phyloP scores from a whole-genome alignment of 2,329 filamentous ascomycete genomes.

The Gliomastix tumulicola region DNA sequence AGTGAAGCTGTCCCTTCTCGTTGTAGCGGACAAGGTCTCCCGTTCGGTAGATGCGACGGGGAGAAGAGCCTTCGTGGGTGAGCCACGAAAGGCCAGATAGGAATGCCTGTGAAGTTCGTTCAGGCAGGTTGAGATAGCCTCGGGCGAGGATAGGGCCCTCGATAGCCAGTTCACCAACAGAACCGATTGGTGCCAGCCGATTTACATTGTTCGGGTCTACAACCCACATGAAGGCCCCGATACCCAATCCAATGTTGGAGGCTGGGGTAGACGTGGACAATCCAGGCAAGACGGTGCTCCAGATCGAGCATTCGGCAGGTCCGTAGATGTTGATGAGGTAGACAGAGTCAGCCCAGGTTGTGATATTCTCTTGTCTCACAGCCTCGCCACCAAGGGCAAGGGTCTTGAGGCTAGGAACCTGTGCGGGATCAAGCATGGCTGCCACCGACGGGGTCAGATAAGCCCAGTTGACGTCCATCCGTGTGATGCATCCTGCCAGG shows the following conservation, averaged over 20 bases:
- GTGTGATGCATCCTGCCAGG: constrained; percentile 7
- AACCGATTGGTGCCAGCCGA: constrained; percentile 13
- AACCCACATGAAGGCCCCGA: constrained; percentile 20
- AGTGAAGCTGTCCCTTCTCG: too few relatives aligned
- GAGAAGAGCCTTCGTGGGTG: constrained; percentile 6
- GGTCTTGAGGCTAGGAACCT: constrained; percentile 6
- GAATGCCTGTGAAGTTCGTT: neutral
- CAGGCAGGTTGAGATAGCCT: constrained; percentile 13
- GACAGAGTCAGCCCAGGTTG: constrained; percentile 13
- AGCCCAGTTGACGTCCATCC: constrained; percentile 6
- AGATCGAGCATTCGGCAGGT: constrained; percentile 28
- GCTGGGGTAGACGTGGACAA: constrained; percentile 12
- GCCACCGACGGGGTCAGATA: constrained; percentile 7
- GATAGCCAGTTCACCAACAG: constrained; percentile 33
- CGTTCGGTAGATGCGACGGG: constrained; percentile 7
- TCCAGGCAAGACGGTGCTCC: too few relatives aligned
- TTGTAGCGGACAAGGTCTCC: too few relatives aligned
- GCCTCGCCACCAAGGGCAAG: constrained; percentile 12
- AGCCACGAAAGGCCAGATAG: too few relatives aligned
- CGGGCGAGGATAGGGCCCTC: constrained; percentile 44
- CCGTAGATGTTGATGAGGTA: constrained; percentile 30
- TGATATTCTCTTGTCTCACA: constrained; percentile 21
- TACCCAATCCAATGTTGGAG: constrained; percentile 6
- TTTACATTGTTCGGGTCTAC: constrained; percentile 22
- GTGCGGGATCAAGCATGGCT: constrained; percentile 3